phyloP scores from a whole-genome alignment of 225 moss, liverwort and hornwort species.

The Bryoerythrophyllum caledonicum region DNA sequence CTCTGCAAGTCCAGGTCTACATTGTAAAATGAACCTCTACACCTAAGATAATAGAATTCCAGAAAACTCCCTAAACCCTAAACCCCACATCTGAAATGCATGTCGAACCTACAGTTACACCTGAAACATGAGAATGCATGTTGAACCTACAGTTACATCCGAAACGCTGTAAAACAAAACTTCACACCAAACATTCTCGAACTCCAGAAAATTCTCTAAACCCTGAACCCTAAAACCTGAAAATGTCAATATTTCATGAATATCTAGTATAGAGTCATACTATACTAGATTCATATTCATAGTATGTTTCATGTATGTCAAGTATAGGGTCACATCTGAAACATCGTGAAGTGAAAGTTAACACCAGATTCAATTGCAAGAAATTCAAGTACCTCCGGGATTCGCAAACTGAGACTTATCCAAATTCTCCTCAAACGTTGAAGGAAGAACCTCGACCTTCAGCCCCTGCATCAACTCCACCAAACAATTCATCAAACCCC shows the following conservation, averaged over 20 bases:
- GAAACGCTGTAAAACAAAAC: too few species aligned
- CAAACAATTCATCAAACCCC: not conserved
- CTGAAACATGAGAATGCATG: too few species aligned
- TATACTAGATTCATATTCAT: too few species aligned
- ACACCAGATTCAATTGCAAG: not conserved
- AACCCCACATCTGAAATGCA: not conserved
- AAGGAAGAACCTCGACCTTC: conserved; percentile 76
- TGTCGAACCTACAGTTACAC: too few species aligned
- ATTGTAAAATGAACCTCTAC: too few species aligned
- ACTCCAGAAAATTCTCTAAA: too few species aligned
- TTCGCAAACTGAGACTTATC: conserved; percentile 75
- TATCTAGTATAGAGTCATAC: too few species aligned
- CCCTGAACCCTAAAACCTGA: not conserved
- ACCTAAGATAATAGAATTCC: not conserved
- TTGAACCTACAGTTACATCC: too few species aligned
- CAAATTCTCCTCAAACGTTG: conserved; percentile 88
- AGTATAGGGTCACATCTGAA: too few species aligned
- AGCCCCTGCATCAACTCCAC: conserved; percentile 57
- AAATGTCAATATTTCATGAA: not conserved
- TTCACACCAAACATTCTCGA: not conserved
- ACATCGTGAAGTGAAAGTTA: too few species aligned
- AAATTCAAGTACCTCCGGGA: conserved; percentile 71
- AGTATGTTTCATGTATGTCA: too few species aligned
- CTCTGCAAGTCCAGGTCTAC: conserved; percentile 44
- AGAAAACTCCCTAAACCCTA: too few species aligned